Evolutionary conservation across 2,329 filamentous ascomycete species (phyloP).

Genomic region (Cytospora piceae): DNA sequence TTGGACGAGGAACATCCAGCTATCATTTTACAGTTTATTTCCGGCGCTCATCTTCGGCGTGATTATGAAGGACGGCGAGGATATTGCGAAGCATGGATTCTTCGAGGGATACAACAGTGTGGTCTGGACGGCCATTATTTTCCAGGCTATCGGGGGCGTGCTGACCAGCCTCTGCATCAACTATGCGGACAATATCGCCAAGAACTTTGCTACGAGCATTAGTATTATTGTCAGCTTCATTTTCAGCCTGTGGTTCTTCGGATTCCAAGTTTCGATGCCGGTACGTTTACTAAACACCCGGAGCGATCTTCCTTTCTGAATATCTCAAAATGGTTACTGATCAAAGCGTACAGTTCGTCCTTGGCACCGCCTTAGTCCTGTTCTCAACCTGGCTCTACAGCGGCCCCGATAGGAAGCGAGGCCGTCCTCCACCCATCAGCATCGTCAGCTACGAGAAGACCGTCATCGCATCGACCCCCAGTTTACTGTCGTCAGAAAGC

Average conservation of each 20-base stretch:
- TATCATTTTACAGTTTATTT: constrained; percentile 92
- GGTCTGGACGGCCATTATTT: constrained; percentile 82
- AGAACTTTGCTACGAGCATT: constrained; percentile 91
- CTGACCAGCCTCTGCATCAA: constrained; percentile 82
- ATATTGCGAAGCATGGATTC: constrained; percentile 83
- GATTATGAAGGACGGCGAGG: constrained; percentile 81
- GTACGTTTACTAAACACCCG: constrained; percentile 56
- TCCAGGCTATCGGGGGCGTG: constrained; percentile 84
- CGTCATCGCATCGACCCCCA: constrained; percentile 56
- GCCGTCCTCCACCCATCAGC: constrained; percentile 66
- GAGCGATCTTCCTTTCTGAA: constrained; percentile 17
- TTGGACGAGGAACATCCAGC: constrained; percentile 93
- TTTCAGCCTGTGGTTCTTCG: constrained; percentile 83
- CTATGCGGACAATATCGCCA: constrained; percentile 86
- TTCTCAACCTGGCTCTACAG: constrained; percentile 86
- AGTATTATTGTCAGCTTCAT: constrained; percentile 88
- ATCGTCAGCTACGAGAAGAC: constrained; percentile 80
- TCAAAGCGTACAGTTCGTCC: constrained; percentile 65
- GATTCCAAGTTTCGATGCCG: constrained; percentile 71
- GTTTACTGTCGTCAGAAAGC: constrained; percentile 36
- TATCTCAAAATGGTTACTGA: constrained; percentile 29
- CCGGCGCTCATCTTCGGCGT: constrained; percentile 86
- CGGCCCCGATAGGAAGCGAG: constrained; percentile 61
- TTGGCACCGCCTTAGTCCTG: constrained; percentile 79
- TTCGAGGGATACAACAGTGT: constrained; percentile 94